Evolutionary conservation across 768 basidiomycete species (phyloP).

Genomic region (Lyophyllum shimeji): DNA sequence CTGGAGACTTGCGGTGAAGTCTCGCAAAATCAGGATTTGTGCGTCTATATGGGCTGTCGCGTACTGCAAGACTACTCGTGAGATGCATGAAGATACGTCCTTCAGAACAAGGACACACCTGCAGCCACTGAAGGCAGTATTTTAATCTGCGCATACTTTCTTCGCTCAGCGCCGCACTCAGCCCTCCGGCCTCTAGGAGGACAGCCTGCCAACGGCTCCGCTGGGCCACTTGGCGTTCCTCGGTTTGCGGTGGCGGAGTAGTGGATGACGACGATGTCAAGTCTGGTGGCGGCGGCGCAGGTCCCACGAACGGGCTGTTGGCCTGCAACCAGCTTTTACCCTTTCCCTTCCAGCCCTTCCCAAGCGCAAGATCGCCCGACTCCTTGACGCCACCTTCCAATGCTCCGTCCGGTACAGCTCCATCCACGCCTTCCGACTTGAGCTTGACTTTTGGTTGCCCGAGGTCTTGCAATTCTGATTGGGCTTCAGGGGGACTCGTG

Average conservation of each 20-base stretch:
- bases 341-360: conserved; percentile 19
- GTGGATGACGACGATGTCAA: conserved; percentile 27
- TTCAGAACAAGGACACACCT: conserved; percentile 46
- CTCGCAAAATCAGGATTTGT: conserved; percentile 80
- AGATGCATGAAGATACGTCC: neutral
- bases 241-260: conserved; percentile 17
- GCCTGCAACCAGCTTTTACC: conserved; percentile 39
- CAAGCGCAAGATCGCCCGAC: conserved; percentile 12
- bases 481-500: conserved; percentile 8
- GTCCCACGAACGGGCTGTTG: conserved; percentile 34
- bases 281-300: conserved; percentile 31
- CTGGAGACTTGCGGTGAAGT: conserved; percentile 76
- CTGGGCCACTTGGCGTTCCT: conserved; percentile 57
- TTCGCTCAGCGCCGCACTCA: conserved; percentile 86
- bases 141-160: conserved; percentile 85
- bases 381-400: neutral
- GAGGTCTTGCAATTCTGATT: conserved; percentile 11
- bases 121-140: conserved; percentile 87
- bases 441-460: conserved; percentile 24
- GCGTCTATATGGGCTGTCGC: conserved; percentile 86
- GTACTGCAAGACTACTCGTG: conserved; percentile 47
- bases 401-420: conserved; percentile 15
- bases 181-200: conserved; percentile 81
- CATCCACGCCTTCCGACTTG: conserved; percentile 21
- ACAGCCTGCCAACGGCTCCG: conserved; percentile 87